Base-by-base conservation (phyloP, 208 protist genomes). In the Herpetomonas tarakana region DNA sequence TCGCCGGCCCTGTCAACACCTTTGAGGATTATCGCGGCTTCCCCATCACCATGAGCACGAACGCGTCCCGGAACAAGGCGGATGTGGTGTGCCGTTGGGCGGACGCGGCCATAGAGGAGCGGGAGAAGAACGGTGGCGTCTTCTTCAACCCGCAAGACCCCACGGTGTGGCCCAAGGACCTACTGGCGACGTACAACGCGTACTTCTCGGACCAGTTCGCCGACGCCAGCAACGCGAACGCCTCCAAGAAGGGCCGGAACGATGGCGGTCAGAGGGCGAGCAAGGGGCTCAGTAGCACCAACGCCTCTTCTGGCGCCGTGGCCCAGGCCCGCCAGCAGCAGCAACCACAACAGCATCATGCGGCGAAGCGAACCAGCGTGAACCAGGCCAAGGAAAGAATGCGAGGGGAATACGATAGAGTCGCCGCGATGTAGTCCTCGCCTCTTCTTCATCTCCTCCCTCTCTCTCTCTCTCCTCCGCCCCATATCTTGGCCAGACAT, bases 11-110 rank as follows among this genome's bases (percentile, higher is more conserved):
- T 2, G 64, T 81, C 16, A 71, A 63, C 6, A 74, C 50, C 16
- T 81, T 77, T 46, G 68, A 79, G 29, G 87, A 93, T 52, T 91
- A 91, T 52, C 60, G 74, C 14, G 83, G 83, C 21, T 70, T 75
- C 31, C 30, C 69, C 28, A 71, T 75, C 14, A 67, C 62, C 39
- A 82, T 72, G 28, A 71, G 62, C n/a, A 83, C 78, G 51, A 71
- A 67, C 35, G 55, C 73, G 47, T 80, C 78, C 4, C 67, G 59
- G 35, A 58, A 22, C 29, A 93, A 89, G 57, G 62, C 72, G 28
- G 79, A 93, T 56, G 57, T 51, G 18, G 21, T 93, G 39, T 93
- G 87, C 58, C 67, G 65, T 1, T 93, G 83, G 83, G 56, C 65
- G 26, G 87, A 93, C 47, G 51, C 28, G 16, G 83, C 74, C 0